Conservation (phyloP, 371 early-diverging fungal genomes). For the Lichtheimia corymbifera region DNA sequence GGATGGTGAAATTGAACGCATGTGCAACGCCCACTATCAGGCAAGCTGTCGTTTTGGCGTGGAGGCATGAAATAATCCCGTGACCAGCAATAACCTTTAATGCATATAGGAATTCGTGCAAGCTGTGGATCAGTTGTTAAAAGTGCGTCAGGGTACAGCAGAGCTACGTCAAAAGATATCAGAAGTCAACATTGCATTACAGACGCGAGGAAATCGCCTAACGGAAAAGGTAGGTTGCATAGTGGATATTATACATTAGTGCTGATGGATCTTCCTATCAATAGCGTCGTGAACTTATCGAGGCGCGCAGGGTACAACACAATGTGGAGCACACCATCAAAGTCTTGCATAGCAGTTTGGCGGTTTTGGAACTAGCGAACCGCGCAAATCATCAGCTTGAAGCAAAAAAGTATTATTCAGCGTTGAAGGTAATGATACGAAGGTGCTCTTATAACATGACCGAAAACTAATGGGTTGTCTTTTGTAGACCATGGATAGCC, state of each 20-base stretch:
- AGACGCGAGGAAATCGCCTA: conserved; percentile 76
- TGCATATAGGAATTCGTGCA: conserved; percentile 87
- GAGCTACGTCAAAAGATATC: conserved; percentile 82
- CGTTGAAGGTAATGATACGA: conserved; percentile 68
- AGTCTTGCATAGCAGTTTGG: conserved; percentile 79
- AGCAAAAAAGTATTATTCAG: conserved; percentile 85
- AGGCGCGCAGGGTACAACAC: conserved; percentile 78
- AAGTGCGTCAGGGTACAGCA: conserved; percentile 88
- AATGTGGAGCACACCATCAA: conserved; percentile 90
- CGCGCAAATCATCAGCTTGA: conserved; percentile 82
- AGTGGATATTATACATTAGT: neutral
- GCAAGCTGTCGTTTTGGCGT: conserved; percentile 31
- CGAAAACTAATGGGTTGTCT: neutral
- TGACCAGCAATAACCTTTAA: neutral
- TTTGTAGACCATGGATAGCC: conserved; percentile 73
- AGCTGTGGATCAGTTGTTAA: conserved; percentile 92
- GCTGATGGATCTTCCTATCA: conserved; percentile 12
- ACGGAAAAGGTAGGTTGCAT: conserved; percentile 66
- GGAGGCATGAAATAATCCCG: too few species aligned
- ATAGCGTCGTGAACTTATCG: conserved; percentile 88
- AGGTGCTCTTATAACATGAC: neutral
- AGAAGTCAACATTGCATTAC: conserved; percentile 83
- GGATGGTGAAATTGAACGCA: conserved; percentile 96
- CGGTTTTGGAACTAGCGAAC: conserved; percentile 88
- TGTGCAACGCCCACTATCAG: conserved; percentile 96